Base-by-base conservation (phyloP, 345 rosid genomes). In the Citrus hindsii region DNA sequence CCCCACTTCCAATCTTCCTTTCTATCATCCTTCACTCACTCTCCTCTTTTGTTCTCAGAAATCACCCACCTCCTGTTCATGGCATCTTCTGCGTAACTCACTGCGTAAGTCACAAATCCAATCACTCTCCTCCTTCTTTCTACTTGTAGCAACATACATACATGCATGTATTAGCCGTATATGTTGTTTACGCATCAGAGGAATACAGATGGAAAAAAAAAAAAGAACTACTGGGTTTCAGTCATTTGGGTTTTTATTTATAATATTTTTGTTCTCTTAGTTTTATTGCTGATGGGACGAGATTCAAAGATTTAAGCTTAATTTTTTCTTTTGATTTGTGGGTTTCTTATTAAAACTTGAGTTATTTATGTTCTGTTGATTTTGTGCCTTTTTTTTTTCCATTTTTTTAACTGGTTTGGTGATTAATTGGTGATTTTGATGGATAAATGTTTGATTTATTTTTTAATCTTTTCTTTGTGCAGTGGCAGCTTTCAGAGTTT, bases 81-180 rank as follows among this genome's bases (percentile, higher is more conserved):
- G 77, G 78, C 80, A 83, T 69, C 65, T 51, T 77, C 75, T 75
- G 67, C 75, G 64, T 76, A 38, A 58, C 72, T 71, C 79, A 66
- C 81, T 60, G 77, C 67, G 93, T 88, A 82, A 85, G 89, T 85
- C 72, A 76, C 82, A 46, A 88, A 78, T 86, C 91, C 63, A 22
- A 62, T 24, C 72, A 70, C 71, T 60, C 59, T 51, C 55, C 27
- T 75, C 69, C 65, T 53, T 79, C 33, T 69, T 42, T 35, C 66
- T 79, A 30, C 33, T 19, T 16, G 22, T 22, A 69, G 25, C 24
- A 46, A 46, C 18, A 37, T 74, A 8, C 67, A 51, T 13, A 6
- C 56, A 22, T 74, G 27, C 24, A 10, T 75, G 5, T 74, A 8
- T 38, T 28, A 14, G 5, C 2, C 4, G 27, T 42, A 19, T 30